Conservation (phyloP, 495 filamentous ascomycete genomes). For the Lasiosphaeria hispida region DNA sequence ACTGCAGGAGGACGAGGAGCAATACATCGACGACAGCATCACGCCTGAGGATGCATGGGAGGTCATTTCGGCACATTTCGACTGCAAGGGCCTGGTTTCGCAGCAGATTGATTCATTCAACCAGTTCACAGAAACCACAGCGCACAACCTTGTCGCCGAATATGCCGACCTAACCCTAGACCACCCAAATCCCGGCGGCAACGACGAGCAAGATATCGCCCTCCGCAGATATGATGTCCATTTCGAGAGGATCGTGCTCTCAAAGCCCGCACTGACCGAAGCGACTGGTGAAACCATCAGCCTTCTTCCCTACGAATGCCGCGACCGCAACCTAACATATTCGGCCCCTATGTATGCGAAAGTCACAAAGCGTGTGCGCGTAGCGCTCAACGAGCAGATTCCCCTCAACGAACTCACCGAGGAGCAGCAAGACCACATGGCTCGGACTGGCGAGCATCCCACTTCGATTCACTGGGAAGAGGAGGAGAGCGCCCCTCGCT, state of each 20-base stretch:
- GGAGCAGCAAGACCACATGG: conserved; percentile 44
- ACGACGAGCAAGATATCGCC: conserved; percentile 70
- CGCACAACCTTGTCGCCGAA: conserved; percentile 88
- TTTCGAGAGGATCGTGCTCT: conserved; percentile 80
- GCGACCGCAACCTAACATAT: conserved; percentile 92
- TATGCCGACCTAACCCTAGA: conserved; percentile 85
- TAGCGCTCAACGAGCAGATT: conserved; percentile 72
- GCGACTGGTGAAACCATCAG: conserved; percentile 80
- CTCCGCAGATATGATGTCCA: conserved; percentile 90
- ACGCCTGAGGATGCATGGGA: conserved; percentile 96
- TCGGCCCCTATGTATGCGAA: conserved; percentile 84
- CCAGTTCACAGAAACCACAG: conserved; percentile 88
- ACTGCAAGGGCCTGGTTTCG: conserved; percentile 89
- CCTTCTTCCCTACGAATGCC: conserved; percentile 87
- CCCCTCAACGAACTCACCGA: conserved; percentile 60
- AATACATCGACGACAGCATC: conserved; percentile 81
- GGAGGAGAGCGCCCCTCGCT: conserved; percentile 41
- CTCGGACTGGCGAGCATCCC: conserved; percentile 46
- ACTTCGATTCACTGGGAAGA: conserved; percentile 59
- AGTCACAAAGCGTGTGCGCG: conserved; percentile 73
- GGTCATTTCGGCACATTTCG: conserved; percentile 95
- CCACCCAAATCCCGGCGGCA: conserved; percentile 69
- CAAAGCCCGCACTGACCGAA: conserved; percentile 84
- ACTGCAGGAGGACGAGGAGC: conserved; percentile 68
- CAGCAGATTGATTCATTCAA: conserved; percentile 98